Evolutionary conservation across 257 asterid species (phyloP).

Genomic region (Ophiorrhiza pumila): DNA sequence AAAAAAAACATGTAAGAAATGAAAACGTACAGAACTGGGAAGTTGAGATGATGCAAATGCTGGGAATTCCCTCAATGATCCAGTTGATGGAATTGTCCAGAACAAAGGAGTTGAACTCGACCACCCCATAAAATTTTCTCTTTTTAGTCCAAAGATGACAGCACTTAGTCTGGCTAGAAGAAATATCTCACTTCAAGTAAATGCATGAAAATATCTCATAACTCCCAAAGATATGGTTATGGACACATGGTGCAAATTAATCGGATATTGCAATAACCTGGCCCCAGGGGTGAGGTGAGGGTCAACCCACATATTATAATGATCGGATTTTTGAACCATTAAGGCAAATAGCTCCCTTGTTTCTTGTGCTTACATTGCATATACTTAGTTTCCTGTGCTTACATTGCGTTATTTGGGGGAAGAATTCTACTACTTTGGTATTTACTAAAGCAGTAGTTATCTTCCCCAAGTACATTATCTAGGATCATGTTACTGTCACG

Average conservation of each 20-base stretch:
- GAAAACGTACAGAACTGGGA: slow-evolving; percentile 39
- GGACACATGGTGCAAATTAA: slow-evolving; percentile 1
- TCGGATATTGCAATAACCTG: not conserved
- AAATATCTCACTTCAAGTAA: not conserved
- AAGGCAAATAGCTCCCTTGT: not conserved
- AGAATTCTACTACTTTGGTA: no score
- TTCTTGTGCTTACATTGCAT: no score
- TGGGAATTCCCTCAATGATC: slow-evolving; percentile 6
- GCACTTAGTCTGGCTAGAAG: not conserved
- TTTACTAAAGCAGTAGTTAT: no score
- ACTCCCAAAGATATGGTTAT: not conserved
- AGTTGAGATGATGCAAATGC: slow-evolving; percentile 21
- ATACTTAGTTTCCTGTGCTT: no score
- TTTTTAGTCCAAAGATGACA: not conserved
- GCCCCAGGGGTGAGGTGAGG: not conserved
- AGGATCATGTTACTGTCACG: no score
- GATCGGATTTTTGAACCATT: not conserved
- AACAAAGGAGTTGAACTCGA: slow-evolving; percentile 35
- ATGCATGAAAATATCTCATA: slow-evolving; percentile 6
- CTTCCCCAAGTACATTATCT: no score
- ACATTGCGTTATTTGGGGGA: no score
- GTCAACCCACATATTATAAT: not conserved
- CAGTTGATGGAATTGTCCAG: slow-evolving; percentile 33
- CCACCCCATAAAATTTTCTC: not conserved
- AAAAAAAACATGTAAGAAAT: not conserved